Base-by-base conservation (phyloP, 257 asterid genomes). In the Solanum ahanhuiri region DNA sequence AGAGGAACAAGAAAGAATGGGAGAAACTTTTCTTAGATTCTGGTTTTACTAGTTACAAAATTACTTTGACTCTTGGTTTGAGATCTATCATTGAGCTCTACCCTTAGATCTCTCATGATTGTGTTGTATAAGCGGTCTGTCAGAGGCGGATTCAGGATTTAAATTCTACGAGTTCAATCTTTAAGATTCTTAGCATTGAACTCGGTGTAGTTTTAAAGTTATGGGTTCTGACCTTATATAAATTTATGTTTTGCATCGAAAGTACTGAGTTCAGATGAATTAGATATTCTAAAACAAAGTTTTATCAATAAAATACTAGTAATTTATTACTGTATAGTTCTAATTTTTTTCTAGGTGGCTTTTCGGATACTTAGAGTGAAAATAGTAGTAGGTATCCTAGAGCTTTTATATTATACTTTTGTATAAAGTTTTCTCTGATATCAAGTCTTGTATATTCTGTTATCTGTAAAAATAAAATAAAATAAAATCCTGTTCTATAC, bases 1-100 rank as follows among this genome's bases (percentile, higher is more conserved):
- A 86, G 20, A 86, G 88, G 45, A 86, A 30, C 64, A 12, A 23
- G 20, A 25, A 77, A 75, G 88, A 86, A 25, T 86, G 83, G 86
- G 82, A 86, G 11, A 81, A 51, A 9, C 71, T 86, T 41, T 64
- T 86, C 82, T 31, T 23, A 2, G 60, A 54, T 25, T 82, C 83
- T 35, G 77, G 87, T n/a, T 70, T 54, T 39, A 51, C 25, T 34
- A 35, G 85, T 73, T 87, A 82, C 66, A 70, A 69, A 82, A 66
- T 66, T 66, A 15, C 1, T 23, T 66, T 12, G 14, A 67, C 43
- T n/a, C 23, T 58, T 20, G 81, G 81, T 41, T 86, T 63, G 69
- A 86, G 57, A 25, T 86, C 81, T 37, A 0, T 86, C 20, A 64
- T 79, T 86, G 85, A 86, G 48, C 25, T 70, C 39, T 70, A 67